Base-by-base conservation (phyloP, 1,284 basidiomycete genomes). In the Exsudoporus floridanus region DNA sequence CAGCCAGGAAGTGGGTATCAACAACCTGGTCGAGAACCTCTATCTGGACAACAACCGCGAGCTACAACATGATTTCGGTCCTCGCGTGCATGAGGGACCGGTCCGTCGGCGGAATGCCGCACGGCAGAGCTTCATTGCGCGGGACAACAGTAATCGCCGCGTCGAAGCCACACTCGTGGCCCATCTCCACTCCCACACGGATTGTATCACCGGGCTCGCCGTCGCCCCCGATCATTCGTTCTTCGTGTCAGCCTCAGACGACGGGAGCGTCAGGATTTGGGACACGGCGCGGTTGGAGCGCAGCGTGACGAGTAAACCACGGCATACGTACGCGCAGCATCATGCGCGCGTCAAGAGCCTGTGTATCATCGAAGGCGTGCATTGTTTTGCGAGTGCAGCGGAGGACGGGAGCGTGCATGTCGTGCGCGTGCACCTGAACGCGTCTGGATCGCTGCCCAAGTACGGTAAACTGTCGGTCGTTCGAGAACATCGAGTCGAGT, bases 211-310 rank as follows among this genome's bases (percentile, higher is more conserved):
- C 1, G 81, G 85, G 2, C 76, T 99, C 16, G 88, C 88, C 0
- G 90, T 96, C 10, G 89, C 96, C 1, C 93, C 94, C 0, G 97
- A 99, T 66, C 93, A 97, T 58, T 74, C 87, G 58, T 99, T 98
- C 77, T 98, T 99, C 62, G 88, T 93, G 1, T 90, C 94, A 0
- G 82, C 86, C 0, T 95, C 93, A 1, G 85, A 90, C 58, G 94
- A 97, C 65, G 86, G 86, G 58, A 88, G 85, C 0, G 81, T 95
- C 56, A 89, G 91, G 65, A 78, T 92, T 7, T 93, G 90, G 91
- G 91, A 93, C 63, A 83, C 88, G 0, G 83, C 86, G 7, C 78
- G 88, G 9, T 71, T 93, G 34, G 91, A 92, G 62, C 80, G 90
- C 56, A 92, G 88, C 61, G 88, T 83, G n/a, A 83, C 81, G 37